These are phyloP conservation scores for Marvania coccoides DNA, from an alignment of 139 green algal genomes.

Conservation along the genomic window DNA sequence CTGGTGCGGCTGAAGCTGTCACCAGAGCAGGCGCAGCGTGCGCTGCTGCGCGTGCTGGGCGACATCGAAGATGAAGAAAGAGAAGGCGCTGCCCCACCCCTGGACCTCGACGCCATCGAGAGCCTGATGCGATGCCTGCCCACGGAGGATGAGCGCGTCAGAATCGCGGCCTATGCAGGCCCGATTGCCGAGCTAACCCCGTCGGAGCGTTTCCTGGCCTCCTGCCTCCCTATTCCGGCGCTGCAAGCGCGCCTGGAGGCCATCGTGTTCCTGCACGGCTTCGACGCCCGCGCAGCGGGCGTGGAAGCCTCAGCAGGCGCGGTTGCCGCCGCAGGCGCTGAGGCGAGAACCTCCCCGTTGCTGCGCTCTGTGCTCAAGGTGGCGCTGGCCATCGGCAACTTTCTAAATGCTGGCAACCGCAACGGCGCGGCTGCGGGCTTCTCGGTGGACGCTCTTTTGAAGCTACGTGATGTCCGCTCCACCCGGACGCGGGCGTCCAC, in stretches of 20 bases:
- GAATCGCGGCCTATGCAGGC: background rate
- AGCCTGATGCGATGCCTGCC: background rate
- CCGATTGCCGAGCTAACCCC: background rate
- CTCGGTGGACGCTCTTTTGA: constrained; percentile 31
- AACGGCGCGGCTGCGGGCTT: constrained; percentile 33
- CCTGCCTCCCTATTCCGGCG: constrained; percentile 15
- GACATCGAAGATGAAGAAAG: background rate
- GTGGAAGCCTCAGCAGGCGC: background rate
- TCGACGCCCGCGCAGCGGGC: background rate
- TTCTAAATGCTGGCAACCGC: constrained; percentile 41
- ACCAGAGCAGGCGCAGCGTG: constrained; percentile 3
- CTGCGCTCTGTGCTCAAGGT: constrained; percentile 35
- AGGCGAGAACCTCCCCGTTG: constrained; percentile 33
- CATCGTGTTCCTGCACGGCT: background rate
- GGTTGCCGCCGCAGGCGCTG: constrained; percentile 22
- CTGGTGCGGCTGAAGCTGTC: constrained; percentile 27
- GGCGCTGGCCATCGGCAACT: constrained; percentile 41
- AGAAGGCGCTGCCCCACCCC: background rate
- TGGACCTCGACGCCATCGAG: background rate
- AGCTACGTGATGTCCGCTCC: constrained; percentile 42
- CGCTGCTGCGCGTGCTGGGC: background rate
- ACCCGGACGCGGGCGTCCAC: constrained; percentile 26
- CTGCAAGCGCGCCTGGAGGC: constrained; percentile 18
- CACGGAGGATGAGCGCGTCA: background rate
- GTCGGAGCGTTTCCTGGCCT: background rate